Base-by-base conservation (phyloP, 176 grass and related monocot genomes). In the Eleusine coracana region DNA sequence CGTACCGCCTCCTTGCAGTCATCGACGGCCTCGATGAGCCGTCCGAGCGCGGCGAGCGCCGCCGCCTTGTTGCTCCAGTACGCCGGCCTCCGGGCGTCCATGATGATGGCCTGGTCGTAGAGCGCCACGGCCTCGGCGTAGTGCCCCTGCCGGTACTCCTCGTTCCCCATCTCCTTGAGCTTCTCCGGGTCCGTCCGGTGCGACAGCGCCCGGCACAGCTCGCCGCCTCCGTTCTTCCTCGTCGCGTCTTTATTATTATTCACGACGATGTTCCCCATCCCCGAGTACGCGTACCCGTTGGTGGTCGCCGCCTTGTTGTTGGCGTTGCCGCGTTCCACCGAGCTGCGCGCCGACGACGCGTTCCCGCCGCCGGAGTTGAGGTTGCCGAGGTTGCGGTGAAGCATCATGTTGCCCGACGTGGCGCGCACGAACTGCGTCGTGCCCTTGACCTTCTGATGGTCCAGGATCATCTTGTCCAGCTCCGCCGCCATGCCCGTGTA, bases 121-220 rank as follows among this genome's bases (percentile, higher is more conserved):
- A 93, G 86, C 44, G 96, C 85, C 89, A 96, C 70, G 13, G 96
- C 96, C 89, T 94, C 91, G 10, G 85, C 52, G 76, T 89, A 99
- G 31, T 87, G 88, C 62, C 96, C 96, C 66, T 96, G 77, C 70
- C 91, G 87, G 76, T 89, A 99, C 87, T 94, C 96, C 80, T 99
- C 91, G 79, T 99, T 99, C 16, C 96, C 93, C 87, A 96, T 77
- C 78, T 99, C 96, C 89, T 99, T 99, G 73, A 99, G 81, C 91
- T 92, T 94, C 83, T 99, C 93, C 27, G 96, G 93, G 51, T 89
- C 79, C 38, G 87, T 67, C 37, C 85, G 84, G 77, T 70, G 94
- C 27, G 93, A 96, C 65, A 96, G 70, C 62, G 83, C 91, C 73
- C 89, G 87, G 72, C 91, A 96, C 38, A 90, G 77, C 17, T 92